phyloP scores from a whole-genome alignment of 2,329 filamentous ascomycete species.

The Apiospora hydei region DNA sequence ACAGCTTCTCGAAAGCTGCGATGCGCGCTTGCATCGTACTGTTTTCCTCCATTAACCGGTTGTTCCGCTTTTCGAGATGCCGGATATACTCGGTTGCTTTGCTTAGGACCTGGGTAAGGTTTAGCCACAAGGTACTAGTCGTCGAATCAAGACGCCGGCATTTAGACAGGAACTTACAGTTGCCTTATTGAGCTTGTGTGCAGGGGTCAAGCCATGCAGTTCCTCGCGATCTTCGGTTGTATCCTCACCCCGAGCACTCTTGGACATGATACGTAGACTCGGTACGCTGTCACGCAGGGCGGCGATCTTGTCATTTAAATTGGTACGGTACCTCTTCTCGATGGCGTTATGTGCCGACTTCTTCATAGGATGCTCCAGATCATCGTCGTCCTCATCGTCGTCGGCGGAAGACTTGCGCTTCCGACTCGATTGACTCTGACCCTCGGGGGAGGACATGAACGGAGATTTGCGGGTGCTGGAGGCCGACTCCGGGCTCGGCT shows the following conservation, averaged over 20 bases:
- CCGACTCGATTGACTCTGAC: constrained; percentile 54
- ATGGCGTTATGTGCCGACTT: constrained; percentile 99
- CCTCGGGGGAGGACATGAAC: constrained; percentile 67
- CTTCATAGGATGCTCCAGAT: constrained; percentile 69
- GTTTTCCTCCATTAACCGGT: constrained; percentile 82
- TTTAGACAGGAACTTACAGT: constrained; percentile 61
- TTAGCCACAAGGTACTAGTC: constrained; percentile 31
- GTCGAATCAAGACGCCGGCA: background rate
- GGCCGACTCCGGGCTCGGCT: constrained; percentile 64
- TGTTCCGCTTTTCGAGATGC: constrained; percentile 91
- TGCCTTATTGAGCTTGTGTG: constrained; percentile 97
- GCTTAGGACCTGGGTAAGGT: constrained; percentile 68
- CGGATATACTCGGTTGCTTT: constrained; percentile 97
- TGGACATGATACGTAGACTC: constrained; percentile 83
- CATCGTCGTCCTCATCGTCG: constrained; percentile 64
- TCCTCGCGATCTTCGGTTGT: constrained; percentile 80
- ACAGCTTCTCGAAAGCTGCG: constrained; percentile 78
- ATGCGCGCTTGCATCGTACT: constrained; percentile 78
- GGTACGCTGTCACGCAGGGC: constrained; percentile 91
- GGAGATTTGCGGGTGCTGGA: constrained; percentile 56
- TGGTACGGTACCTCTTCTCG: constrained; percentile 94
- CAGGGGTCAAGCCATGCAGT: constrained; percentile 80
- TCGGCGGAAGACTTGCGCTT: constrained; percentile 76
- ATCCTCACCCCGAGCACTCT: constrained; percentile 72
- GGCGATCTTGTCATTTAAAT: constrained; percentile 96